A percentile compares a stretch with the other conserved stretches of the same genome.
Conservation (phyloP, 495 filamentous ascomycete species). For the Glonium stellatum region DNA sequence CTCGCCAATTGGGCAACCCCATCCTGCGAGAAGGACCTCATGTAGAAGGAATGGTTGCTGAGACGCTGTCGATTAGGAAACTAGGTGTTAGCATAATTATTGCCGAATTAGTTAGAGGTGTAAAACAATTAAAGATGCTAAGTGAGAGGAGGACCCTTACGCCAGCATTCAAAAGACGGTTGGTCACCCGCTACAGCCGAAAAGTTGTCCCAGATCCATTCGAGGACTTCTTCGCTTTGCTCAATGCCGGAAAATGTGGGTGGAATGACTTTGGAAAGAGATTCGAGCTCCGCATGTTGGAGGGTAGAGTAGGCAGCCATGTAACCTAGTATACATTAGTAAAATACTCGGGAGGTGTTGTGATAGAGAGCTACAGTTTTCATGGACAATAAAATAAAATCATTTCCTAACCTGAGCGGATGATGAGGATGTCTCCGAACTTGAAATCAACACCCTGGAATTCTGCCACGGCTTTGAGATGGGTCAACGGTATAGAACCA, state of each 20-base stretch:
- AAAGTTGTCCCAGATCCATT: conserved; percentile 36
- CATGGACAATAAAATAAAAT: not conserved
- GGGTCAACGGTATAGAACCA: conserved; percentile 37
- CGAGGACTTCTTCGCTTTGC: conserved; percentile 41
- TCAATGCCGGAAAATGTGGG: conserved; percentile 44
- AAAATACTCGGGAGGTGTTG: not conserved
- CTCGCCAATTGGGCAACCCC: conserved; percentile 51
- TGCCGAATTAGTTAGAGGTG: not conserved
- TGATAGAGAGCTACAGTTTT: too few species aligned
- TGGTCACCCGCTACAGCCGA: conserved; percentile 33
- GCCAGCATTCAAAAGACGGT: conserved; percentile 35
- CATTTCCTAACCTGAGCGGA: conserved; percentile 33
- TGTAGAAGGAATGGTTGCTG: conserved; percentile 33
- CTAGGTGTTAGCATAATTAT: not conserved
- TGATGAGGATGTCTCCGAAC: conserved; percentile 51
- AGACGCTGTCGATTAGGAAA: not conserved
- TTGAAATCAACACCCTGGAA: conserved; percentile 43
- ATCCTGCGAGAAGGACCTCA: conserved; percentile 48
- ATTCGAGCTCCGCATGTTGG: conserved; percentile 33
- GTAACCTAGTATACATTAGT: conserved; percentile 35
- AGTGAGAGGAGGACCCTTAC: conserved; percentile 6
- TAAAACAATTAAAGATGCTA: not conserved
- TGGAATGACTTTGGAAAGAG: conserved; percentile 31
- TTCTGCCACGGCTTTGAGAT: conserved; percentile 42
- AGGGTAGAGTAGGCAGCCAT: conserved; percentile 34